Conservation (phyloP, 2,329 filamentous ascomycete genomes). For the Aureobasidium leucospermi region DNA sequence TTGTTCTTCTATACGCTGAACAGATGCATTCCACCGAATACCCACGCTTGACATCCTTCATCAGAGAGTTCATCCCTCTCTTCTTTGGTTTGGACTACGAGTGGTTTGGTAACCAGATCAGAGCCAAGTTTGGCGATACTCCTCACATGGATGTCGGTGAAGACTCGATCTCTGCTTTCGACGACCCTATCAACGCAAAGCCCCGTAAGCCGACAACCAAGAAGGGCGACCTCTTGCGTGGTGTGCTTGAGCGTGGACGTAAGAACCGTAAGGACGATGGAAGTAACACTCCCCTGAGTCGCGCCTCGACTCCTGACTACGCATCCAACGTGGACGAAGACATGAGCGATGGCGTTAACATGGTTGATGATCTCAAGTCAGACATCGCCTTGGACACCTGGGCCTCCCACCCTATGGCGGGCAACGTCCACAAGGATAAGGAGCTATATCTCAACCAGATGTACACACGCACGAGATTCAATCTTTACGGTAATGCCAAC, state of each 20-base stretch:
- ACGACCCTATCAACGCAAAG: slow-evolving; percentile 63
- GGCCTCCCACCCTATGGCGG: slow-evolving; percentile 51
- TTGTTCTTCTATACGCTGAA: slow-evolving; percentile 39
- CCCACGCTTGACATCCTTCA: slow-evolving; percentile 38
- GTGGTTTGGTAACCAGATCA: slow-evolving; percentile 63
- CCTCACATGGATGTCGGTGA: slow-evolving; percentile 69
- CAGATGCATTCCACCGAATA: slow-evolving; percentile 36
- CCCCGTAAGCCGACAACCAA: slow-evolving; percentile 60
- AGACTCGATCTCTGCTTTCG: slow-evolving; percentile 54
- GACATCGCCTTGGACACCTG: slow-evolving; percentile 55
- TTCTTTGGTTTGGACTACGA: slow-evolving; percentile 43
- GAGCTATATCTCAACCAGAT: slow-evolving; percentile 68
- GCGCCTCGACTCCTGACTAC: slow-evolving; percentile 81
- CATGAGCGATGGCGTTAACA: slow-evolving; percentile 41
- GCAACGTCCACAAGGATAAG: slow-evolving; percentile 53
- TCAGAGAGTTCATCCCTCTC: slow-evolving; percentile 43
- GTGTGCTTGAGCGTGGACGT: slow-evolving; percentile 71
- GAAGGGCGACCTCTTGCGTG: slow-evolving; percentile 72
- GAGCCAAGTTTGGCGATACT: slow-evolving; percentile 31
- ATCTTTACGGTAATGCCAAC: slow-evolving; percentile 84
- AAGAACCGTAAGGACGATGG: slow-evolving; percentile 67
- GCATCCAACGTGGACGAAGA: slow-evolving; percentile 74
- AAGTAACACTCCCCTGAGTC: slow-evolving; percentile 69
- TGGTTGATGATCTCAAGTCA: slow-evolving; percentile 16
- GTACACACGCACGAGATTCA: slow-evolving; percentile 73